phyloP scores from a whole-genome alignment of 2,329 filamentous ascomycete species.

The Colletotrichum tabaci region DNA sequence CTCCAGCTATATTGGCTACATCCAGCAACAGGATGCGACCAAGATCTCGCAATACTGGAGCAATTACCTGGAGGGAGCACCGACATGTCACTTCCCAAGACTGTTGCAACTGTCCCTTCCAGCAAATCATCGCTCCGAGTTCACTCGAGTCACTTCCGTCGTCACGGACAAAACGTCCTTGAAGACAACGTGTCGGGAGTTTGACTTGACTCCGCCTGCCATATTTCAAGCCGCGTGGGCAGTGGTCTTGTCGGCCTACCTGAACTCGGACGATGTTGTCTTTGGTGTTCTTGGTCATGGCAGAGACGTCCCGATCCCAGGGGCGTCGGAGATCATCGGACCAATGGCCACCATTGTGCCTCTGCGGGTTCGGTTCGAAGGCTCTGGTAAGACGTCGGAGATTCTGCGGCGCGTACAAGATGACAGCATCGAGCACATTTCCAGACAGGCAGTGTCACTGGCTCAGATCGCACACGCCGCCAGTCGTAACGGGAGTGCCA shows the following conservation, averaged over 20 bases:
- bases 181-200: neutral
- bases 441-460: slow-evolving; percentile 9
- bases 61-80: slow-evolving; percentile 1
- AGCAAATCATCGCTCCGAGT: neutral
- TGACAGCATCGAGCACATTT: slow-evolving; percentile 26
- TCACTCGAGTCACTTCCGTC: neutral
- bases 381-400: neutral
- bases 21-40: slow-evolving; percentile 1
- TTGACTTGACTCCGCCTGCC: slow-evolving; percentile 80
- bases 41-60: slow-evolving; percentile 19
- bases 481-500: neutral
- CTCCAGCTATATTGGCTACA: slow-evolving; percentile 22
- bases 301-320: slow-evolving; percentile 63
- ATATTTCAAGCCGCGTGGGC: slow-evolving; percentile 85
- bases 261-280: slow-evolving; percentile 79
- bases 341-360: slow-evolving; percentile 74
- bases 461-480: slow-evolving; percentile 20
- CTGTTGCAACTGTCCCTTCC: neutral
- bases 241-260: slow-evolving; percentile 80
- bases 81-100: neutral
- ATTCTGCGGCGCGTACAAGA: neutral
- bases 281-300: slow-evolving; percentile 79
- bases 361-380: slow-evolving; percentile 58
- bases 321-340: slow-evolving; percentile 68
- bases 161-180: neutral